Conservation (phyloP, 768 basidiomycete genomes). For the Ephemerocybe angulata region DNA sequence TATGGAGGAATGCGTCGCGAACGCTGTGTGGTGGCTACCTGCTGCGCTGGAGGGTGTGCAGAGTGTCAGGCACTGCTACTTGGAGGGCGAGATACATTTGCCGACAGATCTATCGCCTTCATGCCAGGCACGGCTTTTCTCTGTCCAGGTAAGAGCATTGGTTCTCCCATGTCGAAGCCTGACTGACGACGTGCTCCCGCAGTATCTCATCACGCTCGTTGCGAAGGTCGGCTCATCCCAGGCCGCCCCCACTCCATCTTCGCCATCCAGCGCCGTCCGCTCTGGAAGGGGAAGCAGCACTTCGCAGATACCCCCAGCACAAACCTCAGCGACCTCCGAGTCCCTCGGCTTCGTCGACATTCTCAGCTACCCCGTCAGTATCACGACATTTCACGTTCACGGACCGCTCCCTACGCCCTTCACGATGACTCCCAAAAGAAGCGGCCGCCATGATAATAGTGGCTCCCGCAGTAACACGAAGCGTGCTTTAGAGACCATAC, state of each 20-base stretch:
- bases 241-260: neutral
- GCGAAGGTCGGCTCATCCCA: too few species aligned
- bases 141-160: neutral
- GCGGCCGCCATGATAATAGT: too few species aligned
- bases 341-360: neutral
- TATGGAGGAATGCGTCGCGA: neutral
- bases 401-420: neutral
- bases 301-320: neutral
- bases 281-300: too few species aligned
- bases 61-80: neutral
- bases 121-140: neutral
- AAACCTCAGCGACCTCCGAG: neutral
- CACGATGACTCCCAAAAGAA: neutral
- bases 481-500: too few species aligned
- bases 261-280: neutral
- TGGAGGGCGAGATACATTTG: neutral
- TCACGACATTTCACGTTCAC: slow-evolving; percentile 1
- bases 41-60: neutral
- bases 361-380: neutral
- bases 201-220: neutral
- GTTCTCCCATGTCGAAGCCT: neutral
- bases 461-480: too few species aligned
- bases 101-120: neutral
- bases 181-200: neutral
- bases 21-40: neutral